These are phyloP conservation scores for Lenzites betulinus DNA, from an alignment of 768 basidiomycete genomes.

Conservation along the genomic window DNA sequence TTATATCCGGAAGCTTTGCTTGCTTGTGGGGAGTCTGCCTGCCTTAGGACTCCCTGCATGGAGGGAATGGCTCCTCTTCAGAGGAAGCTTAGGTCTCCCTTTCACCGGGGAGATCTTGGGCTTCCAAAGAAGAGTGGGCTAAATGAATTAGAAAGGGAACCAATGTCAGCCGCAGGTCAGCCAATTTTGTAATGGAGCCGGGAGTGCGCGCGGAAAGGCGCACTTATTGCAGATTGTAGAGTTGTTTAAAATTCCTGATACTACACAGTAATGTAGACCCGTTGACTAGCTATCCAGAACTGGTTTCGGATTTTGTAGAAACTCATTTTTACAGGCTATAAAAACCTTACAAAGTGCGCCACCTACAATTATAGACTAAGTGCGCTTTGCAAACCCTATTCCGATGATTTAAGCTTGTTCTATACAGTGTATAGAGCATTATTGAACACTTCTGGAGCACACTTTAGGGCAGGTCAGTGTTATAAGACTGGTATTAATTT, in stretches of 20 bases:
- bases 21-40: slow-evolving; percentile 1
- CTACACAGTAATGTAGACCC: no score
- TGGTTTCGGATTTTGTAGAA: no score
- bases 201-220: background rate
- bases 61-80: slow-evolving; percentile 8
- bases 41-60: slow-evolving; percentile 2
- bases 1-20: background rate
- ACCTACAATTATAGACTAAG: no score
- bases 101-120: background rate
- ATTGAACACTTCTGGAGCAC: background rate
- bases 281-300: no score
- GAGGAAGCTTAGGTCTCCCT: slow-evolving; percentile 3
- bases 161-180: background rate
- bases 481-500: background rate
- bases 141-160: background rate
- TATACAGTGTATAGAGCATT: no score
- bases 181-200: background rate
- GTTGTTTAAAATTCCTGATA: no score
- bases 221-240: no score
- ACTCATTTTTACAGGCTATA: no score
- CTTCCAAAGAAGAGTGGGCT: slow-evolving; percentile 2
- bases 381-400: no score
- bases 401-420: no score
- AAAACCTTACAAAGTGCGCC: no score
- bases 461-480: background rate